phyloP scores from a whole-genome alignment of 2,329 filamentous ascomycete species.

The Periglandula ipomoeae region DNA sequence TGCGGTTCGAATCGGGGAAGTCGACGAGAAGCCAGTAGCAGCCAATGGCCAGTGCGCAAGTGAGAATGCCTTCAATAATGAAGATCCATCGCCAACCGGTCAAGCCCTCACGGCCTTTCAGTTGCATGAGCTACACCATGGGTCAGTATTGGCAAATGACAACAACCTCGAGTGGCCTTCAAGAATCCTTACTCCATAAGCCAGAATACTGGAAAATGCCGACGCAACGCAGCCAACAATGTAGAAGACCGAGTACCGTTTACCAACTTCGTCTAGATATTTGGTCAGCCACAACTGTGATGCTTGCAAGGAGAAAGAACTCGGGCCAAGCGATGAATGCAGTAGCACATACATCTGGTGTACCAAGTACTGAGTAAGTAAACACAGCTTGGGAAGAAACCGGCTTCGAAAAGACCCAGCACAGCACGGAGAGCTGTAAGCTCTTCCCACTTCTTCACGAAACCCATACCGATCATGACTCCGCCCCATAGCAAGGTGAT shows the following conservation, averaged over 20 bases:
- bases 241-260: constrained; percentile 61
- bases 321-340: no score
- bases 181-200: constrained; percentile 44
- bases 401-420: constrained; percentile 57
- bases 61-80: constrained; percentile 44
- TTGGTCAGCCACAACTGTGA: not conserved
- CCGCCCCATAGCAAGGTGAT: constrained; percentile 52
- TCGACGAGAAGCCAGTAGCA: constrained; percentile 53
- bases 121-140: constrained; percentile 45
- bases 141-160: not conserved
- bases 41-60: constrained; percentile 38
- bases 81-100: constrained; percentile 62
- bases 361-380: constrained; percentile 71
- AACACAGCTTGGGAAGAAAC: constrained; percentile 62
- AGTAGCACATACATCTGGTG: constrained; percentile 43
- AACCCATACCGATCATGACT: constrained; percentile 58
- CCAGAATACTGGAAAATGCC: constrained; percentile 59
- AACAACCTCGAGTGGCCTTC: not conserved
- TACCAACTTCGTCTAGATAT: constrained; percentile 52
- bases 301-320: not conserved
- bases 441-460: constrained; percentile 40
- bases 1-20: constrained; percentile 49
- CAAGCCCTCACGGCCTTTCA: constrained; percentile 45
- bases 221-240: constrained; percentile 57
- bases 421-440: constrained; percentile 48